Evolutionary conservation across 768 basidiomycete genomes (phyloP).

Genomic region (Kwoniella sp.): DNA sequence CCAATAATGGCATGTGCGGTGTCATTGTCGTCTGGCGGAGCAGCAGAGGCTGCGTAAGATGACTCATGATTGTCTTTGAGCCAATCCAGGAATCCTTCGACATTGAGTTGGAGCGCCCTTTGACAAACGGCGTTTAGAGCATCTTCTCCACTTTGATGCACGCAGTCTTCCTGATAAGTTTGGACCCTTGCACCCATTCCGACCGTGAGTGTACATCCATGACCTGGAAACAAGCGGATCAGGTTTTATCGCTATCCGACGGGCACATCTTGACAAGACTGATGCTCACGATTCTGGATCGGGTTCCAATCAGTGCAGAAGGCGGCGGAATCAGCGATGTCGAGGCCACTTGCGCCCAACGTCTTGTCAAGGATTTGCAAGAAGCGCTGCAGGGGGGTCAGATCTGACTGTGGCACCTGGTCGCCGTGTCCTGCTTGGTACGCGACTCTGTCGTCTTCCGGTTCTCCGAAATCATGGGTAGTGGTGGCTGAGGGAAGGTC

Average conservation of each 20-base stretch:
- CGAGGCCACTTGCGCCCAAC: constrained; percentile 6
- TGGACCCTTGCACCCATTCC: background rate
- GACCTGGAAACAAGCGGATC: constrained; percentile 2
- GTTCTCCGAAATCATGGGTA: no score
- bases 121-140: constrained; percentile 26
- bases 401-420: constrained; percentile 2
- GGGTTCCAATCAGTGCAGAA: constrained; percentile 11
- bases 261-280: background rate
- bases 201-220: constrained; percentile 18
- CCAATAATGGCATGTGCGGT: background rate
- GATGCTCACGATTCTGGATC: constrained; percentile 7
- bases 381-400: background rate
- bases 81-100: constrained; percentile 29
- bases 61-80: constrained; percentile 1
- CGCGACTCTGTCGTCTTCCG: no score
- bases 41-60: no score
- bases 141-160: constrained; percentile 5
- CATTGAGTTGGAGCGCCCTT: constrained; percentile 25
- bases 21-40: background rate
- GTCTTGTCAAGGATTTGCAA: constrained; percentile 2
- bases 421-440: no score
- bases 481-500: background rate
- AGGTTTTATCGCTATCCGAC: background rate
- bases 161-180: constrained; percentile 15
- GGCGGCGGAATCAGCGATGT: background rate